A percentile compares a stretch with the other conserved stretches of the same genome.
phyloP scores from a whole-genome alignment of 805 yeast species.

The Teunomyces panamensis region DNA sequence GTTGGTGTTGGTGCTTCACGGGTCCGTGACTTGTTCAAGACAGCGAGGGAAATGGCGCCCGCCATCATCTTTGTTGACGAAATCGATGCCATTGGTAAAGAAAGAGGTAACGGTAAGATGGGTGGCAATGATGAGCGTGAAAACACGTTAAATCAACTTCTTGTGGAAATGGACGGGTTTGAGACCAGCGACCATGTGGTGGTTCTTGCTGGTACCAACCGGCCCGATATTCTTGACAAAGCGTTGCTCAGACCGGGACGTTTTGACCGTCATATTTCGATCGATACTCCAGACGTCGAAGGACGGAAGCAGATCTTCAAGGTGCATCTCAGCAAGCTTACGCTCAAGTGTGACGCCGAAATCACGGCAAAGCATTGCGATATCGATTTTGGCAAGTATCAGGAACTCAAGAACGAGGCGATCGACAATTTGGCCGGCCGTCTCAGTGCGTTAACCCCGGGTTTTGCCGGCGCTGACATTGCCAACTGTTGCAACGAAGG shows the following conservation, averaged over 20 bases:
- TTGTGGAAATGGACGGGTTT: slow-evolving; percentile 96
- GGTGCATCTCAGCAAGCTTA: slow-evolving; percentile 70
- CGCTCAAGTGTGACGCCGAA: slow-evolving; percentile 40
- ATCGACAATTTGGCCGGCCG: slow-evolving; percentile 71
- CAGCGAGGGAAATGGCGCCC: slow-evolving; percentile 88
- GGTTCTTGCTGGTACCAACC: slow-evolving; percentile 91
- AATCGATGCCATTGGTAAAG: slow-evolving; percentile 94
- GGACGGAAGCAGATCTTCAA: slow-evolving; percentile 85
- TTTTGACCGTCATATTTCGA: slow-evolving; percentile 83
- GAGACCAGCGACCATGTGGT: slow-evolving; percentile 86
- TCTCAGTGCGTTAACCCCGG: slow-evolving; percentile 89
- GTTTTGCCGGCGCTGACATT: slow-evolving; percentile 94
- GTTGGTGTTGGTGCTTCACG: slow-evolving; percentile 96
- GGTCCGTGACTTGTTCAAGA: slow-evolving; percentile 87
- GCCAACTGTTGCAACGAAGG: slow-evolving; percentile 95
- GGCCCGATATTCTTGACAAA: slow-evolving; percentile 86
- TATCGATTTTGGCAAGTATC: slow-evolving; percentile 38
- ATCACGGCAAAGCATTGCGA: slow-evolving; percentile 33
- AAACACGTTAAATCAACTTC: slow-evolving; percentile 83
- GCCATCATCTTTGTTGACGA: slow-evolving; percentile 90
- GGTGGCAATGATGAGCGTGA: slow-evolving; percentile 93
- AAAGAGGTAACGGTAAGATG: slow-evolving; percentile 66
- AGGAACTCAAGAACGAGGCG: slow-evolving; percentile 39
- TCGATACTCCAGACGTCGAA: slow-evolving; percentile 84
- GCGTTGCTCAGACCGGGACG: slow-evolving; percentile 94